Conservation (phyloP, 768 basidiomycete species). For the Ramaria sp. region DNA sequence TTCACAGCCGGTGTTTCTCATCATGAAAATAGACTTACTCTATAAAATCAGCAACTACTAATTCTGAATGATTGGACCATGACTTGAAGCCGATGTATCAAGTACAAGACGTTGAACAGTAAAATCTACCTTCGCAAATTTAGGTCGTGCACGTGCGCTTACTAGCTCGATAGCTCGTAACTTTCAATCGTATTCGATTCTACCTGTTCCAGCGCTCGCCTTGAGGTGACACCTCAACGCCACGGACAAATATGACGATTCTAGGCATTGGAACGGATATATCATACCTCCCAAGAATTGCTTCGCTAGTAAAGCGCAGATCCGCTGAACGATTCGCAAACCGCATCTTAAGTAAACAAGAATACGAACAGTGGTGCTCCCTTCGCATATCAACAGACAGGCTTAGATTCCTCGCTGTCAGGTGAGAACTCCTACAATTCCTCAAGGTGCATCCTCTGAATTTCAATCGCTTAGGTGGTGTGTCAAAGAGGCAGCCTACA, state of each 20-base stretch:
- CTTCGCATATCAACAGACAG: constrained; percentile 18
- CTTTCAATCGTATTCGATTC: too few species aligned
- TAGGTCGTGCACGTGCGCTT: too few species aligned
- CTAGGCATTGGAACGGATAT: constrained; percentile 73
- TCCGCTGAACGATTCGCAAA: constrained; percentile 35
- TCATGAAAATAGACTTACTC: too few species aligned
- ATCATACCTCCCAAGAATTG: constrained; percentile 56
- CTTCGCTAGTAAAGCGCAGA: constrained; percentile 37
- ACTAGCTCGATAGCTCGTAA: too few species aligned
- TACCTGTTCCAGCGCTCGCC: too few species aligned
- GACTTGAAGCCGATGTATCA: too few species aligned
- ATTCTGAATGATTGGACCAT: too few species aligned
- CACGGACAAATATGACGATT: constrained; percentile 39
- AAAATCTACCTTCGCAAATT: too few species aligned
- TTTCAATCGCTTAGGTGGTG: constrained; percentile 44
- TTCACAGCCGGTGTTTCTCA: too few species aligned
- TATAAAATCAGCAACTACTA: too few species aligned
- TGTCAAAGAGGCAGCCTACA: constrained; percentile 81
- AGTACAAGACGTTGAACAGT: too few species aligned
- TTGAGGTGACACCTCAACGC: too few species aligned
- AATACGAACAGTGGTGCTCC: constrained; percentile 32
- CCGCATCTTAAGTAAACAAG: constrained; percentile 47
- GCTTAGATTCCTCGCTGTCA: constrained; percentile 55
- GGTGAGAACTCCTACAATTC: constrained; percentile 29
- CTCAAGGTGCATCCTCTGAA: not conserved